Evolutionary conservation across 1,139 yeast genomes (phyloP).

Genomic region (Yarrowia galli): DNA sequence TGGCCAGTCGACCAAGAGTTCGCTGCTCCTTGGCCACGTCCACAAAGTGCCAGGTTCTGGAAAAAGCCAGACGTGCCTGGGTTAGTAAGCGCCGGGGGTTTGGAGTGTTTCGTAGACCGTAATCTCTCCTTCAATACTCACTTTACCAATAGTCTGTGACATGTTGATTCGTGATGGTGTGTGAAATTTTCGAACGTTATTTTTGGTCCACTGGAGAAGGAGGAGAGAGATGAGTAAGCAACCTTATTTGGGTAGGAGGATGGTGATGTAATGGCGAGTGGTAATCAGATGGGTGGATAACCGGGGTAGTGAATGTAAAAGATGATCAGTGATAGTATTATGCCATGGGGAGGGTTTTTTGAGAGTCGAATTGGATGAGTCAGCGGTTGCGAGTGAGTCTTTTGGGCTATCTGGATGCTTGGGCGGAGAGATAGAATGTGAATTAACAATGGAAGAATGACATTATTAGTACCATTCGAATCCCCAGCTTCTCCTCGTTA

Average conservation of each 20-base stretch:
- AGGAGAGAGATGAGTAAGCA: background rate
- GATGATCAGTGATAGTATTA: background rate
- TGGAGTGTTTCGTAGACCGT: background rate
- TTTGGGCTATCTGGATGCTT: too few species aligned
- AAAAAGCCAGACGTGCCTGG: conserved; percentile 58
- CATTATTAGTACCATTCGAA: too few species aligned
- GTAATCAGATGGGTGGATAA: too few species aligned
- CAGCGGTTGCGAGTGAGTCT: too few species aligned
- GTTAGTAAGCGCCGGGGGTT: background rate
- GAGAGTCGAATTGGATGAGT: too few species aligned
- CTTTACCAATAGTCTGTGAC: conserved; percentile 51
- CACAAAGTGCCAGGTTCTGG: conserved; percentile 95
- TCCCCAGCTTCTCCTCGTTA: too few species aligned
- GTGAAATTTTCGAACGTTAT: conserved; percentile 35
- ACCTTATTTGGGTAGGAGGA: conserved; percentile 7
- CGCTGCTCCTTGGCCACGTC: conserved; percentile 85
- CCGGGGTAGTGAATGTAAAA: too few species aligned
- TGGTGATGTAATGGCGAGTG: too few species aligned
- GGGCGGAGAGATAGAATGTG: too few species aligned
- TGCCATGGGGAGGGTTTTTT: too few species aligned
- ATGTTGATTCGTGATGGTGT: conserved; percentile 40
- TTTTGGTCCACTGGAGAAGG: background rate
- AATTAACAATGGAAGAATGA: too few species aligned
- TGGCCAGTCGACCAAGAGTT: conserved; percentile 90
- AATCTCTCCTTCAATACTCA: conserved; percentile 40